phyloP scores from a whole-genome alignment of 306 rosid genomes.

The Aeschynomene evenia region DNA sequence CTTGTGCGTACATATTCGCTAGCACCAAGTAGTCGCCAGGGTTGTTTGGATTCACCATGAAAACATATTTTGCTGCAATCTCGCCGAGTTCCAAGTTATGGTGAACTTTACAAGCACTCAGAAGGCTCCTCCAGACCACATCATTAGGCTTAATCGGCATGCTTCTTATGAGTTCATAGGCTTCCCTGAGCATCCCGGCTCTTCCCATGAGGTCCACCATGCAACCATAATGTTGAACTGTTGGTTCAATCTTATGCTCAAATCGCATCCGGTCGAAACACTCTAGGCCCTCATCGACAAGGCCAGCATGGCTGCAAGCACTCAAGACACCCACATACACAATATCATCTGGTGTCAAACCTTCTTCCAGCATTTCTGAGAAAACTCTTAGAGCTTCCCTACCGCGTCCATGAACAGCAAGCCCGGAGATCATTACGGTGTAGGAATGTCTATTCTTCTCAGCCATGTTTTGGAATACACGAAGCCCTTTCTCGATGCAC shows the following conservation, averaged over 20 bases:
- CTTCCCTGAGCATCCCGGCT: conserved; percentile 69
- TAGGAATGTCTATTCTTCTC: conserved; percentile 64
- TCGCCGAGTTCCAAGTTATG: conserved; percentile 59
- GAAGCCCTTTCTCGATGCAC: conserved; percentile 56
- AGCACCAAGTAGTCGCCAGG: conserved; percentile 68
- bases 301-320: conserved; percentile 80
- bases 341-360: conserved; percentile 63
- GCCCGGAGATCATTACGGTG: conserved; percentile 77
- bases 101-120: conserved; percentile 75
- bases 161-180: conserved; percentile 55
- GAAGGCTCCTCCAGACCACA: conserved; percentile 78
- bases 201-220: conserved; percentile 80
- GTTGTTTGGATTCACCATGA: conserved; percentile 45
- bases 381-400: conserved; percentile 65
- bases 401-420: conserved; percentile 78
- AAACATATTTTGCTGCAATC: conserved; percentile 54
- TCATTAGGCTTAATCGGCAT: conserved; percentile 65
- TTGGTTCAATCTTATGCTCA: conserved; percentile 63
- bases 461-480: conserved; percentile 53
- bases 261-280: conserved; percentile 56
- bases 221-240: conserved; percentile 75
- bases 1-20: conserved; percentile 70
- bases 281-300: conserved; percentile 62
- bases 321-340: conserved; percentile 62
- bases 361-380: conserved; percentile 63